A percentile compares a stretch with the other conserved stretches of the same genome.
Conservation (phyloP, 2,329 filamentous ascomycete species). For the Hypocrella siamensis region DNA sequence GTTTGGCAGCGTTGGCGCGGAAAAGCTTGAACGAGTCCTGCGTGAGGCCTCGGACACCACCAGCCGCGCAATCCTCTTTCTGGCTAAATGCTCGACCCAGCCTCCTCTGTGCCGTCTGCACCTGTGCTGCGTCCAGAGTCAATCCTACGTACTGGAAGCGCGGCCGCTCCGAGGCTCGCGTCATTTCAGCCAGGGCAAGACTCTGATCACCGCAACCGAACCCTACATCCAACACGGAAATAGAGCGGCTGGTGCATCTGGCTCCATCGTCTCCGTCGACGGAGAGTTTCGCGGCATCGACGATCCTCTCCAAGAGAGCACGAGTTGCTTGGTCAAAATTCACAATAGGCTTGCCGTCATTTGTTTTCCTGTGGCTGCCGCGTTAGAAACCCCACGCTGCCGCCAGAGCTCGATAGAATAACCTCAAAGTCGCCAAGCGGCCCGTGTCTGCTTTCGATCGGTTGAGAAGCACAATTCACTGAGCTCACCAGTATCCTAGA, state of each 20-base stretch:
- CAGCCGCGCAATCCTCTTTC: constrained; percentile 3
- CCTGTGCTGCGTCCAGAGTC: constrained; percentile 31
- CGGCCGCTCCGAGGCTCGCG: constrained; percentile 7
- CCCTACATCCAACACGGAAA: constrained; percentile 35
- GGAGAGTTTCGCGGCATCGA: constrained; percentile 25
- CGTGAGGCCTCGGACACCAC: not conserved
- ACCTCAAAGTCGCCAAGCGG: too few relatives aligned
- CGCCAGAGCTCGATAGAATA: too few relatives aligned
- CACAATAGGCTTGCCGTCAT: constrained; percentile 13
- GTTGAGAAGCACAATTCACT: not conserved
- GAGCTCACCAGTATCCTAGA: constrained; percentile 40
- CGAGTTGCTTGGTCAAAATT: constrained; percentile 30
- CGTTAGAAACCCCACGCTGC: too few relatives aligned
- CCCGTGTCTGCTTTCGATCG: too few relatives aligned
- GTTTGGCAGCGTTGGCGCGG: constrained; percentile 31
- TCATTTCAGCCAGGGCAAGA: constrained; percentile 22
- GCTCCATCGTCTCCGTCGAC: constrained; percentile 2
- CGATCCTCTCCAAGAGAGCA: constrained; percentile 30
- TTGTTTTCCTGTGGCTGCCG: constrained; percentile 18
- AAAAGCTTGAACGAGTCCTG: constrained; percentile 17
- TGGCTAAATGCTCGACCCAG: constrained; percentile 10
- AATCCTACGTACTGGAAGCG: constrained; percentile 34
- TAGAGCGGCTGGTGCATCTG: not conserved
- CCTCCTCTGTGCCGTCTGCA: constrained; percentile 17
- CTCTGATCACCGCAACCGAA: constrained; percentile 46